phyloP scores from a whole-genome alignment of 1,284 basidiomycete species.

The Boletus hoseneyae region DNA sequence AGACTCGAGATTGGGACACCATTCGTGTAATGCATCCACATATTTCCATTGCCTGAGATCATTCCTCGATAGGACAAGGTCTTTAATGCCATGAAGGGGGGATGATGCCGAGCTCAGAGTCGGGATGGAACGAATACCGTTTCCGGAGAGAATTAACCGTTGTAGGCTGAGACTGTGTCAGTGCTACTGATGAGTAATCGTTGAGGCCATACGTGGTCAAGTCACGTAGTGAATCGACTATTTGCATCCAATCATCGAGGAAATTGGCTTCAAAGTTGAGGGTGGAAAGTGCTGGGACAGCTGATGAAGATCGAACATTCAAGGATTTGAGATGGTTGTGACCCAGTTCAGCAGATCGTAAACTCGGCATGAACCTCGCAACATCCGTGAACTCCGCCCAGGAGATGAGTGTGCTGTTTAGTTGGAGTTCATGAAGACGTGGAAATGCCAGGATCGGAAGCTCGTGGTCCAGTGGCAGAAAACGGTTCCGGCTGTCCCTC shows the following conservation, averaged over 20 bases:
- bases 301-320: constrained; percentile 15
- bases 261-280: constrained; percentile 79
- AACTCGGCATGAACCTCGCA: constrained; percentile 52
- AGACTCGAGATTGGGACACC: constrained; percentile 61
- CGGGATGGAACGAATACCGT: constrained; percentile 52
- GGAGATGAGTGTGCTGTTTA: constrained; percentile 70
- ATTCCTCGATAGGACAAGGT: constrained; percentile 68
- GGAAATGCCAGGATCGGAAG: constrained; percentile 47
- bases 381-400: constrained; percentile 68
- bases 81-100: constrained; percentile 40
- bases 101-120: constrained; percentile 31
- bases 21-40: constrained; percentile 66
- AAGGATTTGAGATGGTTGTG: constrained; percentile 61
- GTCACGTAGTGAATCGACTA: constrained; percentile 44
- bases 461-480: constrained; percentile 36
- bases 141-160: constrained; percentile 69
- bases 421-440: constrained; percentile 61
- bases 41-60: constrained; percentile 58
- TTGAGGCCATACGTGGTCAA: constrained; percentile 49
- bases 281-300: constrained; percentile 40
- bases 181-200: constrained; percentile 8
- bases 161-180: constrained; percentile 29
- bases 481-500: constrained; percentile 56
- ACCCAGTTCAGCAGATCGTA: constrained; percentile 73
- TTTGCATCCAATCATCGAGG: constrained; percentile 57